These are phyloP conservation scores for Fusarium pilosicola DNA, from an alignment of 2,329 filamentous ascomycete species.

Conservation along the genomic window DNA sequence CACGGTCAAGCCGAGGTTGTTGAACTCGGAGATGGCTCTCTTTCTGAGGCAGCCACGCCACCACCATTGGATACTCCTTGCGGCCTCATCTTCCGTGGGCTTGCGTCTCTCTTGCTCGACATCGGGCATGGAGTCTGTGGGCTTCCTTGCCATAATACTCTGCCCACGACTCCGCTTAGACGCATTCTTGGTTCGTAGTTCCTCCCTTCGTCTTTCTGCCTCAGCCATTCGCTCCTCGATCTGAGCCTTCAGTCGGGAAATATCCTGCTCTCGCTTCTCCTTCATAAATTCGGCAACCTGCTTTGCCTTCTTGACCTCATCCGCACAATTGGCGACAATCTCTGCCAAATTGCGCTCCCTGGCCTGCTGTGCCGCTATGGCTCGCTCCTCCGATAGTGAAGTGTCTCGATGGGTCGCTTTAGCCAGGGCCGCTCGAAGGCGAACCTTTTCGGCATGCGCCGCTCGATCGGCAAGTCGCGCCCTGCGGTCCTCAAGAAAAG, in stretches of 20 bases:
- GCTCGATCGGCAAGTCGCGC: slow-evolving; percentile 82
- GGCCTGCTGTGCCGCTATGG: slow-evolving; percentile 79
- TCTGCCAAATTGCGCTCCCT: slow-evolving; percentile 84
- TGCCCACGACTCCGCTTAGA: slow-evolving; percentile 63
- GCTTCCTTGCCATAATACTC: slow-evolving; percentile 63
- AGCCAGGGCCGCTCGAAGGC: slow-evolving; percentile 76
- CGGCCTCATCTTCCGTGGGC: slow-evolving; percentile 70
- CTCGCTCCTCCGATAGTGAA: slow-evolving; percentile 77
- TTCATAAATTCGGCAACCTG: slow-evolving; percentile 85
- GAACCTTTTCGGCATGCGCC: slow-evolving; percentile 85
- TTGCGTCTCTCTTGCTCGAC: slow-evolving; percentile 57
- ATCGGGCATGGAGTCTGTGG: slow-evolving; percentile 59
- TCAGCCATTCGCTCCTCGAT: slow-evolving; percentile 85
- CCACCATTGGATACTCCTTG: slow-evolving; percentile 72
- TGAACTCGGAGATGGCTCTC: slow-evolving; percentile 72
- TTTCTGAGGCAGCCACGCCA: slow-evolving; percentile 71
- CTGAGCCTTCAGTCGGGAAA: slow-evolving; percentile 73
- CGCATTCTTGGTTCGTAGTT: slow-evolving; percentile 66
- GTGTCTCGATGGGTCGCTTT: slow-evolving; percentile 74
- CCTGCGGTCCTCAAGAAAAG: slow-evolving; percentile 83
- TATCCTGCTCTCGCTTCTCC: slow-evolving; percentile 80
- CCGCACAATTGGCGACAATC: slow-evolving; percentile 82
- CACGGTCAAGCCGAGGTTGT: slow-evolving; percentile 73
- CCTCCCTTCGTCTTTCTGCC: slow-evolving; percentile 76
- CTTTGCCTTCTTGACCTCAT: slow-evolving; percentile 85